Conservation (phyloP, 805 yeast species). For the Nakazawaea anatomiae region DNA sequence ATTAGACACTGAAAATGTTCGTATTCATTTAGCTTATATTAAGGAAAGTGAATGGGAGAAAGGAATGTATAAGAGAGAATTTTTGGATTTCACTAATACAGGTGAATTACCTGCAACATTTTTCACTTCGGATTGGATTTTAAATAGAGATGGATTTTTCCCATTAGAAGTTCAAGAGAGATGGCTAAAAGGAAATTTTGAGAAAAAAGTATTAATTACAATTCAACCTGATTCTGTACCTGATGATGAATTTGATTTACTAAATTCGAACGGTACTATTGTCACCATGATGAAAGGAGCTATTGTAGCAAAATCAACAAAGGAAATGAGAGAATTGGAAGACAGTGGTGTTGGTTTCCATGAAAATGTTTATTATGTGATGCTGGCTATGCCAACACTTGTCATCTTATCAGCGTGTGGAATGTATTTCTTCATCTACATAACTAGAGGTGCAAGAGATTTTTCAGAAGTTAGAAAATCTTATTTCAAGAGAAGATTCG, state of each 20-base stretch:
- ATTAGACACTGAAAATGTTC: slow-evolving; percentile 52
- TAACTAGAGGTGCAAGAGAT: slow-evolving; percentile 53
- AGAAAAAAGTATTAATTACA: slow-evolving; percentile 54
- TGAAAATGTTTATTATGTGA: slow-evolving; percentile 46
- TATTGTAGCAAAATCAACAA: slow-evolving; percentile 40
- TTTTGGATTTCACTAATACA: slow-evolving; percentile 13
- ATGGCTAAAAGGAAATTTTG: slow-evolving; percentile 56
- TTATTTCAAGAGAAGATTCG: slow-evolving; percentile 9
- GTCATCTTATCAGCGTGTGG: slow-evolving; percentile 53
- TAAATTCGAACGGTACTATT: slow-evolving; percentile 32
- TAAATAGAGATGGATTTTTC: slow-evolving; percentile 52
- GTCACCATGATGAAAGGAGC: slow-evolving; percentile 47
- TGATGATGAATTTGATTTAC: slow-evolving; percentile 60
- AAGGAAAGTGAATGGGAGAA: slow-evolving; percentile 48
- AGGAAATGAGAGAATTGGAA: slow-evolving; percentile 22
- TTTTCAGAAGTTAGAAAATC: slow-evolving; percentile 36
- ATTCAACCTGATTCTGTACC: slow-evolving; percentile 65
- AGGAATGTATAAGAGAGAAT: slow-evolving; percentile 45
- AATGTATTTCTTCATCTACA: slow-evolving; percentile 58
- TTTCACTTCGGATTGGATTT: slow-evolving; percentile 67
- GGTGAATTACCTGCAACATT: slow-evolving; percentile 38
- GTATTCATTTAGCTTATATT: slow-evolving; percentile 60
- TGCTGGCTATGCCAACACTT: slow-evolving; percentile 62
- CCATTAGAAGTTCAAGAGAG: slow-evolving; percentile 55
- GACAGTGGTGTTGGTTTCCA: slow-evolving; percentile 34